phyloP scores from a whole-genome alignment of 495 filamentous ascomycete genomes.

The Daldinia concentrica region DNA sequence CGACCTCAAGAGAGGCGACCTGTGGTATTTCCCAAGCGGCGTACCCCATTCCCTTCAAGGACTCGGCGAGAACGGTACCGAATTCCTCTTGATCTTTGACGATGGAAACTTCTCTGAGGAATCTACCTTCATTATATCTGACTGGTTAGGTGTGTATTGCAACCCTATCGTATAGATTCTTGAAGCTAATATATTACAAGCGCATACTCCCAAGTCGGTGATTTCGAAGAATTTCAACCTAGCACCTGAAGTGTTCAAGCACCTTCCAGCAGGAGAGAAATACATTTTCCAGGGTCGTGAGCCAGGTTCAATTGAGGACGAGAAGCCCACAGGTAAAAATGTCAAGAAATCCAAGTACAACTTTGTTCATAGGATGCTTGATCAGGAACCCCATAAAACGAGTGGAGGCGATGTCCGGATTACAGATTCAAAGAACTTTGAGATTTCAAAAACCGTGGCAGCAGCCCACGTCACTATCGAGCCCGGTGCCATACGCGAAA shows the following conservation, averaged over 20 bases:
- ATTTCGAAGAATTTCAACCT: conserved; percentile 72
- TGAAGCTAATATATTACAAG: conserved; percentile 41
- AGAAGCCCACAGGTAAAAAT: conserved; percentile 54
- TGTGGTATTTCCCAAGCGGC: conserved; percentile 81
- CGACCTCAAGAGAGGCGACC: conserved; percentile 72
- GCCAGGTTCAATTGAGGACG: conserved; percentile 58
- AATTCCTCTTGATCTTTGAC: conserved; percentile 77
- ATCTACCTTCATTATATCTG: conserved; percentile 72
- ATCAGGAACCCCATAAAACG: conserved; percentile 61
- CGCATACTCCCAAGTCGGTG: conserved; percentile 70
- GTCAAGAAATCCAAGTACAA: conserved; percentile 67
- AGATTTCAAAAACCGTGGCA: conserved; percentile 69
- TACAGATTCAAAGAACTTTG: conserved; percentile 72
- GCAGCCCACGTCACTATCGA: conserved; percentile 68
- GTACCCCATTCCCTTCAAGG: conserved; percentile 76
- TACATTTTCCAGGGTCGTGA: conserved; percentile 74
- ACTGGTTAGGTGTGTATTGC: conserved; percentile 65
- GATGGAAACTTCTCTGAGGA: conserved; percentile 75
- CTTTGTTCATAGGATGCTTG: conserved; percentile 71
- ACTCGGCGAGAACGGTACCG: conserved; percentile 70
- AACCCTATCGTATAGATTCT: neutral
- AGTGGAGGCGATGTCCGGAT: conserved; percentile 69
- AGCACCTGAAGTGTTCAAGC: conserved; percentile 64
- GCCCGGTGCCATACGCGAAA: conserved; percentile 67
- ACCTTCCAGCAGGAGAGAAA: conserved; percentile 66